A percentile compares a stretch with the other conserved stretches of the same genome.
Conservation (phyloP, 2,329 filamentous ascomycete genomes). For the Trichophyton rubrum region DNA sequence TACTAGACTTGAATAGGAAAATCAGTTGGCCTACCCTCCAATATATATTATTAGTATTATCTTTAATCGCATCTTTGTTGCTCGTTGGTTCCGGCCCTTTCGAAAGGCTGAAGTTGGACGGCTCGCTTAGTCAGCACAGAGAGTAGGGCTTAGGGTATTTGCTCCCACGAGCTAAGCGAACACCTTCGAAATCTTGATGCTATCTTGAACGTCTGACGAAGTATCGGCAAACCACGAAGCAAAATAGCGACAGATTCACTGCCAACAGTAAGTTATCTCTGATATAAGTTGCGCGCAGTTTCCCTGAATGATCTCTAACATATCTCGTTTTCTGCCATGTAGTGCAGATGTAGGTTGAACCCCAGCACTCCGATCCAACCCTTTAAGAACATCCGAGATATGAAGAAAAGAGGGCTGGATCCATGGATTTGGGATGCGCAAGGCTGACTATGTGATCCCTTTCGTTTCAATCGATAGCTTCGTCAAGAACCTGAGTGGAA, state of each 20-base stretch:
- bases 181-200: slow-evolving; percentile 23
- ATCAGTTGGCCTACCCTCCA: not conserved
- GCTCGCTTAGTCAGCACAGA: not conserved
- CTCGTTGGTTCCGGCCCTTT: too few species aligned
- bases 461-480: slow-evolving; percentile 33
- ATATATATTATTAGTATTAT: too few species aligned
- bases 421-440: slow-evolving; percentile 10
- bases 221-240: slow-evolving; percentile 23
- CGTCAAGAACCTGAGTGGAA: slow-evolving; percentile 68
- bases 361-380: slow-evolving; percentile 11
- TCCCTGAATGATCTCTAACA: slow-evolving; percentile 34
- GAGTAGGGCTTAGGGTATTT: slow-evolving; percentile 32
- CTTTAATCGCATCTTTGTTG: too few species aligned
- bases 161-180: slow-evolving; percentile 34
- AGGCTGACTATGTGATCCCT: slow-evolving; percentile 8
- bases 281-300: not conserved
- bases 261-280: slow-evolving; percentile 34
- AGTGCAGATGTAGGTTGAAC: slow-evolving; percentile 79
- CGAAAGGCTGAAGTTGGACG: too few species aligned
- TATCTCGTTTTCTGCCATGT: slow-evolving; percentile 24
- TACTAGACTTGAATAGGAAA: not conserved
- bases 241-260: slow-evolving; percentile 21
- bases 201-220: slow-evolving; percentile 12
- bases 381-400: slow-evolving; percentile 14
- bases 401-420: slow-evolving; percentile 7